Evolutionary conservation across 768 basidiomycete species (phyloP).

Genomic region (Cystofilobasidium ferigula): DNA sequence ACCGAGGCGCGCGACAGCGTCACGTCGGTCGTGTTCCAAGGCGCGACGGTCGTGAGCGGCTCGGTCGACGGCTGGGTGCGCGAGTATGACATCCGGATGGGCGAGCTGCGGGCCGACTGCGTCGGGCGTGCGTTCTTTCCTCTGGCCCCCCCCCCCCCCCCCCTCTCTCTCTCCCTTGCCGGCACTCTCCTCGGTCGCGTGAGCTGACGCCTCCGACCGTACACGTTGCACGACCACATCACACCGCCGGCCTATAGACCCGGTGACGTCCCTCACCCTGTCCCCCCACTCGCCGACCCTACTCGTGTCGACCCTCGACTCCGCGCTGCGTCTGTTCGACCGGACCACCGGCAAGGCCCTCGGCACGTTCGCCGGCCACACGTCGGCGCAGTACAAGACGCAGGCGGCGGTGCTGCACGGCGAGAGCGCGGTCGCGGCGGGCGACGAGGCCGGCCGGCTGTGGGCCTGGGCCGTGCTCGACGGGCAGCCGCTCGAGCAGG

Average conservation of each 20-base stretch:
- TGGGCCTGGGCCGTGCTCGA: slow-evolving; percentile 93
- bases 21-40: slow-evolving; percentile 48
- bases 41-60: slow-evolving; percentile 59
- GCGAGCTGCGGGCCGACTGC: slow-evolving; percentile 76
- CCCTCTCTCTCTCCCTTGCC: background rate
- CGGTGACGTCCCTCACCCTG: slow-evolving; percentile 70
- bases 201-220: too few species aligned
- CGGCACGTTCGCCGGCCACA: slow-evolving; percentile 72
- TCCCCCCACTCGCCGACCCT: slow-evolving; percentile 50
- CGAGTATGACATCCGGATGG: slow-evolving; percentile 89
- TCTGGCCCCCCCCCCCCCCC: too few species aligned
- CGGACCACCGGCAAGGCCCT: slow-evolving; percentile 57
- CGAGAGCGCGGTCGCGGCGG: slow-evolving; percentile 70
- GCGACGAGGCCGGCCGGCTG: slow-evolving; percentile 78
- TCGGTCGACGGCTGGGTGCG: slow-evolving; percentile 86
- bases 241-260: too few species aligned
- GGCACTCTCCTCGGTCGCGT: background rate
- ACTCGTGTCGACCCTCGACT: slow-evolving; percentile 73
- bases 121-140: slow-evolving; percentile 65
- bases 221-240: too few species aligned
- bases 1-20: slow-evolving; percentile 82
- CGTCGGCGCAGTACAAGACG: slow-evolving; percentile 62
- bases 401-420: slow-evolving; percentile 70
- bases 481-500: slow-evolving; percentile 41
- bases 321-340: slow-evolving; percentile 76